Conservation (phyloP, 805 yeast genomes). For the Ogataea sp. region DNA sequence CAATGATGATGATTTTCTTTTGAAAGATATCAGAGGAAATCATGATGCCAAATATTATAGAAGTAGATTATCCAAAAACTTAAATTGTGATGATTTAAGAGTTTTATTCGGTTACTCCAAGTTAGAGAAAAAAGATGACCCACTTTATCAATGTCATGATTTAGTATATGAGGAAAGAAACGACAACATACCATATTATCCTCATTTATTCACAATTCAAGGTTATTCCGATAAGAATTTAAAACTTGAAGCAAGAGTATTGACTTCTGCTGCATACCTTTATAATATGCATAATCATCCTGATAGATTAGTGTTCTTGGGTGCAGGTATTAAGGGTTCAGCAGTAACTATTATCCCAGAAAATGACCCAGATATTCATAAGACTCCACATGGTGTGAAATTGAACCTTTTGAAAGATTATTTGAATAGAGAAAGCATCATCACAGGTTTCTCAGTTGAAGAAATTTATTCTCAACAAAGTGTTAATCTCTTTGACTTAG, state of each 20-base stretch:
- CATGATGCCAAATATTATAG: too few species aligned
- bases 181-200: slow-evolving; percentile 6
- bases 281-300: slow-evolving; percentile 21
- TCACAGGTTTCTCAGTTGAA: slow-evolving; percentile 3
- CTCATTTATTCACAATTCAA: slow-evolving; percentile 12
- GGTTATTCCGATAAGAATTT: slow-evolving; percentile 8
- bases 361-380: slow-evolving; percentile 5
- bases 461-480: slow-evolving; percentile 12
- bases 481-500: slow-evolving; percentile 10
- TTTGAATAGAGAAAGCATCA: slow-evolving; percentile 9
- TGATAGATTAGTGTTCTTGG: slow-evolving; percentile 22
- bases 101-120: slow-evolving; percentile 6
- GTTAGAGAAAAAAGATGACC: slow-evolving; percentile 3
- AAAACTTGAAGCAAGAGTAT: slow-evolving; percentile 17
- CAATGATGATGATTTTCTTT: not conserved
- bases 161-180: slow-evolving; percentile 5
- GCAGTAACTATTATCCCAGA: slow-evolving; percentile 21
- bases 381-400: slow-evolving; percentile 7
- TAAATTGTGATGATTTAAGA: slow-evolving; percentile 12
- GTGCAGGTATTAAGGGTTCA: slow-evolving; percentile 17
- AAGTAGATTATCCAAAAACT: slow-evolving; percentile 4
- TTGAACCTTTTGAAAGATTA: slow-evolving; percentile 8
- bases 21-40: slow-evolving; percentile 4
- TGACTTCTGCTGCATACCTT: slow-evolving; percentile 25
- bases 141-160: slow-evolving; percentile 6